Evolutionary conservation across 2,329 filamentous ascomycete genomes (phyloP).

Genomic region (Diaporthe australafricana): DNA sequence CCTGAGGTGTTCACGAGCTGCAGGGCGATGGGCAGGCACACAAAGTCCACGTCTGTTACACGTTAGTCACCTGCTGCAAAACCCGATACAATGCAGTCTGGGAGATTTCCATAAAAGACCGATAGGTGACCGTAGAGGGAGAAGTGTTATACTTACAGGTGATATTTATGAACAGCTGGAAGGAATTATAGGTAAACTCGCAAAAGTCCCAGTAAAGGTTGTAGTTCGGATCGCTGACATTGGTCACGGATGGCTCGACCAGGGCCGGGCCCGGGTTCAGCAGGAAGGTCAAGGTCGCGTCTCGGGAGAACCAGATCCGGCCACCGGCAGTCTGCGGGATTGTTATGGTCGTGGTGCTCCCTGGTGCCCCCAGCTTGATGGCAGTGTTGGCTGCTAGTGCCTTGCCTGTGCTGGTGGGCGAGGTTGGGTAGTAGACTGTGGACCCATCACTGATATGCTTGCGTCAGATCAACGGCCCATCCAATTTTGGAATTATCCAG

Average conservation of each 20-base stretch:
- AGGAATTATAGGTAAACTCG: constrained; percentile 75
- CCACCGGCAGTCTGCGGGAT: constrained; percentile 79
- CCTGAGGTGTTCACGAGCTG: constrained; percentile 61
- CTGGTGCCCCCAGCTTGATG: constrained; percentile 72
- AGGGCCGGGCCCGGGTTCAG: constrained; percentile 76
- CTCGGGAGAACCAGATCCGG: constrained; percentile 77
- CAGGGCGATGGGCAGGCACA: constrained; percentile 72
- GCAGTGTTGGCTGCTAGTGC: constrained; percentile 68
- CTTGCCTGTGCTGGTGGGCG: constrained; percentile 62
- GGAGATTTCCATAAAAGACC: too few species aligned
- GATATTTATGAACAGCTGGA: constrained; percentile 75
- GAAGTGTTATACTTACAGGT: too few species aligned
- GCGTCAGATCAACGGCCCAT: background rate
- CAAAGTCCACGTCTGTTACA: constrained; percentile 86
- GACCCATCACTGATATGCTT: constrained; percentile 62
- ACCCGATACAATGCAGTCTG: too few species aligned
- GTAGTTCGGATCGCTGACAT: constrained; percentile 72
- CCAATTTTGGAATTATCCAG: background rate
- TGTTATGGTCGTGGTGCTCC: constrained; percentile 68
- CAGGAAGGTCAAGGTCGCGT: constrained; percentile 71
- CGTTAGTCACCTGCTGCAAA: too few species aligned
- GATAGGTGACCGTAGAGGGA: too few species aligned
- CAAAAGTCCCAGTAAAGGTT: constrained; percentile 73
- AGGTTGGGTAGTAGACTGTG: constrained; percentile 73
- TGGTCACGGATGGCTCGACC: constrained; percentile 80